Conservation (phyloP, 805 yeast species). For the Candida tammaniensis region DNA sequence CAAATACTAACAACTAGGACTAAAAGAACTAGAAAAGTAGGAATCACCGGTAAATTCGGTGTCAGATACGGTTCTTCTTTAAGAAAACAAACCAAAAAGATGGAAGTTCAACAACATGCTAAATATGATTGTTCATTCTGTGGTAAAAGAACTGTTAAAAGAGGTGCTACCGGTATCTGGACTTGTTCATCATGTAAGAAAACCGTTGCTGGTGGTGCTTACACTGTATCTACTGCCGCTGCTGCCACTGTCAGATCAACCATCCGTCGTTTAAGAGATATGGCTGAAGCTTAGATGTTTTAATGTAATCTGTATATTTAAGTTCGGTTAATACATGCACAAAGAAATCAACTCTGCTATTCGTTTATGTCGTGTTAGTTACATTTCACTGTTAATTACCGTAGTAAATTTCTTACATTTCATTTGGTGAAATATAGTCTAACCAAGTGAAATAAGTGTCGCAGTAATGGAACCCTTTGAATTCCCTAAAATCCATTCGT, state of each 20-base stretch:
- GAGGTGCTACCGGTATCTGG: constrained; percentile 99
- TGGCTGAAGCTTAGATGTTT: constrained; percentile 90
- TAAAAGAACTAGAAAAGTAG: constrained; percentile 99
- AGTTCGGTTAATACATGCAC: constrained; percentile 15
- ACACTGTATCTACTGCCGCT: constrained; percentile 98
- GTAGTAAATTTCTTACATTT: not conserved
- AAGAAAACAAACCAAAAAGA: constrained; percentile 99
- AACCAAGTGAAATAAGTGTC: not conserved
- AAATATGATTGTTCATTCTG: constrained; percentile 99
- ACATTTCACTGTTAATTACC: not conserved
- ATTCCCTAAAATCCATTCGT: constrained; percentile 48
- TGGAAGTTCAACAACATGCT: constrained; percentile 98
- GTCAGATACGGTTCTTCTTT: constrained; percentile 99
- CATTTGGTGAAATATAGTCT: not conserved
- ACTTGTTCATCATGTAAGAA: constrained; percentile 89
- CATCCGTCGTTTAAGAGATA: constrained; percentile 99
- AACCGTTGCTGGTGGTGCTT: constrained; percentile 99
- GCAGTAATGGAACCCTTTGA: constrained; percentile 18
- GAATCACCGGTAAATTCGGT: constrained; percentile 99
- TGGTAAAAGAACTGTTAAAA: constrained; percentile 97
- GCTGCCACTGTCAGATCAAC: constrained; percentile 99
- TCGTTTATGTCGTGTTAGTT: not conserved
- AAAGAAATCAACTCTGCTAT: constrained; percentile 2
- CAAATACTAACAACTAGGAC: constrained; percentile 69
- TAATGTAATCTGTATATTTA: constrained; percentile 21